A percentile compares a stretch with the other conserved stretches of the same genome.
Evolutionary conservation across 2,329 filamentous ascomycete species (phyloP).

Genomic region (Talaromyces pinophilus): DNA sequence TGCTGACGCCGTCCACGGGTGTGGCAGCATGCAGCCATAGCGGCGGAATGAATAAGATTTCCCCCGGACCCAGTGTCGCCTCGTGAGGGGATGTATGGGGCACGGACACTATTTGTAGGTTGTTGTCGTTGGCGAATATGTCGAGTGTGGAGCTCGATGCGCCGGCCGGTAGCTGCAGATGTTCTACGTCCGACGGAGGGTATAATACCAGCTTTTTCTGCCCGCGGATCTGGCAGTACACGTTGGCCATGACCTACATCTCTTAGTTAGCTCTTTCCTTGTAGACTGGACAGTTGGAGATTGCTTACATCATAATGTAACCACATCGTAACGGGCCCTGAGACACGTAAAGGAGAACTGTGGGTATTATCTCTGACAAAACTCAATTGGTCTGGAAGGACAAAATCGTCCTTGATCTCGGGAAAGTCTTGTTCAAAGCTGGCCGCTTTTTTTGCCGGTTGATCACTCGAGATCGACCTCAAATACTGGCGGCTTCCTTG

Average conservation of each 20-base stretch:
- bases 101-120: conserved; percentile 52
- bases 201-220: conserved; percentile 74
- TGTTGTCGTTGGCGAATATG: conserved; percentile 57
- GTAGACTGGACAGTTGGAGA: background rate
- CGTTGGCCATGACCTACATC: conserved; percentile 75
- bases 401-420: conserved; percentile 67
- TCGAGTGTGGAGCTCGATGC: conserved; percentile 78
- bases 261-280: background rate
- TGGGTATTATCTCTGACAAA: conserved; percentile 65
- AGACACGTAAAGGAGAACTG: conserved; percentile 77
- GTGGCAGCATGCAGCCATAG: conserved; percentile 76
- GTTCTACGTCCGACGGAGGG: conserved; percentile 71
- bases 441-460: conserved; percentile 70
- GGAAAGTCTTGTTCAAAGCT: conserved; percentile 72
- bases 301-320: conserved; percentile 74
- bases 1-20: conserved; percentile 53
- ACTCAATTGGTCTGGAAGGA: conserved; percentile 62
- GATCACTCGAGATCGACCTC: conserved; percentile 70
- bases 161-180: conserved; percentile 71
- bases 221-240: conserved; percentile 77
- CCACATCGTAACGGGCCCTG: conserved; percentile 82
- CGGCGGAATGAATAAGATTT: conserved; percentile 77
- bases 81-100: conserved; percentile 67
- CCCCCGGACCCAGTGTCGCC: conserved; percentile 67
- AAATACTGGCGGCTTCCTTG: conserved; percentile 69